Base-by-base conservation (phyloP, 83 land plant species). In the Picea engelmannii region DNA sequence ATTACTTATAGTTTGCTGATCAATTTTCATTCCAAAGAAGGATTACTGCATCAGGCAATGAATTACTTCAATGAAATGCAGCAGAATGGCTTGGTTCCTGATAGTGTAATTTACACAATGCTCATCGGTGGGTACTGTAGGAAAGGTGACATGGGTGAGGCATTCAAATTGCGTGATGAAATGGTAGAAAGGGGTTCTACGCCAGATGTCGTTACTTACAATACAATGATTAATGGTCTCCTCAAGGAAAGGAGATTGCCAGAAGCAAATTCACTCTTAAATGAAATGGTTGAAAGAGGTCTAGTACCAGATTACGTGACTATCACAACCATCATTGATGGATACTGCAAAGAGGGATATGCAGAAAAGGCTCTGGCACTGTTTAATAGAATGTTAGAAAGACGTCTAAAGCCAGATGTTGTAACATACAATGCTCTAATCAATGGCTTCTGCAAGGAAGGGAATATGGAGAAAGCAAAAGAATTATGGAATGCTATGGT, bases 251-350 rank as follows among this genome's bases (percentile, higher is more conserved):
- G 75, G 67, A 91, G 85, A 89, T 67, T 91, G 23, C 18, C 74
- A 49, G 94, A 93, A 42, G 96, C 94, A 38, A 82, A 89, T 84
- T 44, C 44, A 35, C 82, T 91, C 15, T 87, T 83, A 38, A 35
- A 77, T 35, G 94, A 90, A 82, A 93, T 93, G 96, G 42, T 86
- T 12, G 87, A 92, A 63, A 91, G 96, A 76, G 92, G 87, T 21
- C 65, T 92, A 8, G 55, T 42, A 68, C 96, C 94, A 67, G 94
- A 93, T 55, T 85, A 71, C 78, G 88, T 78, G 77, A 88, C 96
- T 17, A 92, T 84, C 76, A 88, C 92, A 4, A 90, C 91, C 18
- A 85, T 93, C 20, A 93, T 93, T 23, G 55, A 84, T 88, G 92
- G 94, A 12, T 86, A 87, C 69, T 92, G 93, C 80, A 93, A 88